These are phyloP conservation scores for Trifolium dubium DNA, from an alignment of 306 rosid genomes.

Conservation along the genomic window DNA sequence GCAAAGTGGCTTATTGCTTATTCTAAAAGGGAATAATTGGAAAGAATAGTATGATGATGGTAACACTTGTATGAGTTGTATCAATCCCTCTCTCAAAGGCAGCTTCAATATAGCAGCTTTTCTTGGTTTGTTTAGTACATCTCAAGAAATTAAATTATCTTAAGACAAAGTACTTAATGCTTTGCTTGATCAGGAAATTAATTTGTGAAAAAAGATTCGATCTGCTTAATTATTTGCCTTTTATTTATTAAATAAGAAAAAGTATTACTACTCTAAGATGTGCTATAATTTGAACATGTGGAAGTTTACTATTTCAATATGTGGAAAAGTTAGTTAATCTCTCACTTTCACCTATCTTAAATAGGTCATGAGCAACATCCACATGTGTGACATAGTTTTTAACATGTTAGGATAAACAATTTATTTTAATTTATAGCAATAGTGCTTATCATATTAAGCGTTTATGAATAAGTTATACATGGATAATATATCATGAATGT, in stretches of 20 bases:
- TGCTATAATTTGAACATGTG: not conserved
- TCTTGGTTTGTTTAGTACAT: not conserved
- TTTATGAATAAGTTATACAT: no score
- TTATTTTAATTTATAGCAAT: no score
- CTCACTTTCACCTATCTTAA: slow-evolving; percentile 1
- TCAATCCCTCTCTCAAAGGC: not conserved
- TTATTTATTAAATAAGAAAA: not conserved
- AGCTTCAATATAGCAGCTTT: not conserved
- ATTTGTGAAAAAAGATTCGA: not conserved
- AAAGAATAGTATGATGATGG: not conserved
- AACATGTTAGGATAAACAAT: no score
- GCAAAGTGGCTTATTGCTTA: not conserved
- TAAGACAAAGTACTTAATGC: slow-evolving; percentile 34
- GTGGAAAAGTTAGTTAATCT: not conserved
- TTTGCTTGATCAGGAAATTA: slow-evolving; percentile 32
- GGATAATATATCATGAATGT: no score
- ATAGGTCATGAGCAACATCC: not conserved
- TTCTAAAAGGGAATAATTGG: not conserved
- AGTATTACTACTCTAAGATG: not conserved
- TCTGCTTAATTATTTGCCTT: not conserved
- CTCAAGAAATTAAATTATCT: not conserved
- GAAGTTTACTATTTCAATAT: not conserved
- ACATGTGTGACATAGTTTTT: not conserved
- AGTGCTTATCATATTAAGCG: no score
- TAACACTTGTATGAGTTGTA: not conserved